phyloP scores from a whole-genome alignment of 768 basidiomycete species.

The Asterophora parasitica region DNA sequence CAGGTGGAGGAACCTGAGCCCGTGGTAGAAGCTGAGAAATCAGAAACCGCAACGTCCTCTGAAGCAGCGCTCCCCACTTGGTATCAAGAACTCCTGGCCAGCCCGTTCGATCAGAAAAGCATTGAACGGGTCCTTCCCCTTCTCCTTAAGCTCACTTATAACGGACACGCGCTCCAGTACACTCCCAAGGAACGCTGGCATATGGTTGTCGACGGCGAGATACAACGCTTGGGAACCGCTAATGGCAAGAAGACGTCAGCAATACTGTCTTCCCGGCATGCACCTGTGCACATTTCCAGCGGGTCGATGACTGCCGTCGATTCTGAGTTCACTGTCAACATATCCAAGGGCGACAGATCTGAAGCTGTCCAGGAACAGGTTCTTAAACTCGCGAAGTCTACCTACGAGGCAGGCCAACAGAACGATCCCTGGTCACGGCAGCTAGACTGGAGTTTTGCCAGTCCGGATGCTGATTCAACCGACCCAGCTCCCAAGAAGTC shows the following conservation, averaged over 20 bases:
- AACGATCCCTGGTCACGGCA: conserved; percentile 57
- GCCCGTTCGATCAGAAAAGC: conserved; percentile 36
- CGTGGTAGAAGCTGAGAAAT: not conserved
- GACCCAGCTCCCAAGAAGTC: conserved; percentile 6
- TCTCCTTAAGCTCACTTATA: conserved; percentile 58
- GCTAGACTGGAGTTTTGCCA: conserved; percentile 58
- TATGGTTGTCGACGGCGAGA: conserved; percentile 31
- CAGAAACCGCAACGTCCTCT: not conserved
- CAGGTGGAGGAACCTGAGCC: conserved; percentile 5
- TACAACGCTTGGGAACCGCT: conserved; percentile 39
- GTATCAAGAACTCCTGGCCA: conserved; percentile 46
- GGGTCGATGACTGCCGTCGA: conserved; percentile 40
- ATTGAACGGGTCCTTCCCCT: conserved; percentile 60
- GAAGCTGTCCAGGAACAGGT: conserved; percentile 31
- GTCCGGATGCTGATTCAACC: not conserved
- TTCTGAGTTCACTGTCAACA: conserved; percentile 36
- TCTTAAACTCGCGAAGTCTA: conserved; percentile 34
- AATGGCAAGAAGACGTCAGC: conserved; percentile 37
- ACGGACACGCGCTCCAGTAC: conserved; percentile 56
- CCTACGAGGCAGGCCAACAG: conserved; percentile 22
- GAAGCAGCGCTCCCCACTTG: conserved; percentile 40
- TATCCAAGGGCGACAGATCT: conserved; percentile 41
- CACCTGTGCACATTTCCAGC: conserved; percentile 37
- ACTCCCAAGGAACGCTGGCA: conserved; percentile 64
- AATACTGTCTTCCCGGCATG: conserved; percentile 45